phyloP scores from a whole-genome alignment of 108 stramenopile species.

The Nannochloropsis gaditana region DNA sequence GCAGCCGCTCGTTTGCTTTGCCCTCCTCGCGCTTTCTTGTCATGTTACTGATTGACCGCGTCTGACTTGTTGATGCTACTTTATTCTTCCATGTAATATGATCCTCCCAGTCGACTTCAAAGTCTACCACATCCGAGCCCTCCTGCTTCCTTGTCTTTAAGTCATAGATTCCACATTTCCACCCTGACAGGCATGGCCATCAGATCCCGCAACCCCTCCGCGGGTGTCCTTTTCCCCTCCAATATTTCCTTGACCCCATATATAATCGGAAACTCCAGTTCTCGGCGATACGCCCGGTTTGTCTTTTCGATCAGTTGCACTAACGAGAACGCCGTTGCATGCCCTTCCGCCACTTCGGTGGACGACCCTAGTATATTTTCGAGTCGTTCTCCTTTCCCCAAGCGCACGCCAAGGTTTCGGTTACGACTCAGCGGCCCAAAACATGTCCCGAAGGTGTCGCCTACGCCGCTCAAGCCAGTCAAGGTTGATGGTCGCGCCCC shows the following conservation, averaged over 20 bases:
- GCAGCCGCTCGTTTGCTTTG: no score
- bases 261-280: conserved; percentile 90
- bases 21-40: no score
- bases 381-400: conserved; percentile 87
- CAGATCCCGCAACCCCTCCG: conserved; percentile 74
- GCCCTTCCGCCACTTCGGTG: conserved; percentile 90
- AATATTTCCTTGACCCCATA: conserved; percentile 85
- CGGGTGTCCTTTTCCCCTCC: conserved; percentile 74
- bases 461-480: conserved; percentile 83
- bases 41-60: no score
- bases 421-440: conserved; percentile 91
- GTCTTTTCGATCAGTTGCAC: conserved; percentile 75
- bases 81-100: no score
- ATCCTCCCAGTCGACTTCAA: no score
- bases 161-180: conserved; percentile 39
- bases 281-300: conserved; percentile 75
- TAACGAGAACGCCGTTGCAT: conserved; percentile 81
- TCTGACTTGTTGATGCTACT: no score
- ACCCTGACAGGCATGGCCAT: conserved; percentile 83
- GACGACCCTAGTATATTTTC: conserved; percentile 66
- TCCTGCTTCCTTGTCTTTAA: no score
- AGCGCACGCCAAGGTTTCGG: conserved; percentile 79
- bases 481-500: conserved; percentile 79
- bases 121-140: no score
- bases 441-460: conserved; percentile 95